phyloP scores from a whole-genome alignment of 768 basidiomycete species.

The Lepiota venenata region DNA sequence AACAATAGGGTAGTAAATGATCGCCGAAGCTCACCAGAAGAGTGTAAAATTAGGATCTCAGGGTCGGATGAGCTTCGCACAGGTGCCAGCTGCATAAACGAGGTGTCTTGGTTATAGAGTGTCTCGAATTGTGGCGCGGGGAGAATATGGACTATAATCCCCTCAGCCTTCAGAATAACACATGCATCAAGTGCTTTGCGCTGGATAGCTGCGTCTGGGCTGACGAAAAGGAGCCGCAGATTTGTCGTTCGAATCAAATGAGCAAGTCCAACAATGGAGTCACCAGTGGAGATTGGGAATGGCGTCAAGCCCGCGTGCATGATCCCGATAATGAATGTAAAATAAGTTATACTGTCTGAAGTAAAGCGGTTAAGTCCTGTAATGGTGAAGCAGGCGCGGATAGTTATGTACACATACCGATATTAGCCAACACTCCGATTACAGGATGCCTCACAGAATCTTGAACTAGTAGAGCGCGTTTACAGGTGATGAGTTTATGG shows the following conservation, averaged over 20 bases:
- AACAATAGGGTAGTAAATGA: background rate
- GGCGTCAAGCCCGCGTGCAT: conserved; percentile 35
- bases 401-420: background rate
- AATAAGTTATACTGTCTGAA: conserved; percentile 33
- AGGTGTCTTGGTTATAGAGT: background rate
- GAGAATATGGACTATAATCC: background rate
- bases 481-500: background rate
- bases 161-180: no score
- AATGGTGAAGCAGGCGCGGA: background rate
- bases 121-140: conserved; percentile 3
- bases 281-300: conserved; percentile 37
- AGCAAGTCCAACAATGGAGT: conserved; percentile 41
- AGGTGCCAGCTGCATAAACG: background rate
- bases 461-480: background rate
- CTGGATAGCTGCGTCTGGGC: conserved; percentile 18
- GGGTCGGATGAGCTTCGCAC: background rate
- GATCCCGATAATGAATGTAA: conserved; percentile 30
- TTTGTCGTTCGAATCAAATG: conserved; percentile 32
- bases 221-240: conserved; percentile 19
- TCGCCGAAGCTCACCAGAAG: conserved; percentile 16
- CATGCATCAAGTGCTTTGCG: conserved; percentile 15
- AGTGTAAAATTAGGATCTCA: conserved; percentile 16
- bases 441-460: background rate
- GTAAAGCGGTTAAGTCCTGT: background rate
- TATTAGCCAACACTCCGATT: background rate